Evolutionary conservation across 805 yeast species (phyloP).

Genomic region (Kodamaea laetipori): DNA sequence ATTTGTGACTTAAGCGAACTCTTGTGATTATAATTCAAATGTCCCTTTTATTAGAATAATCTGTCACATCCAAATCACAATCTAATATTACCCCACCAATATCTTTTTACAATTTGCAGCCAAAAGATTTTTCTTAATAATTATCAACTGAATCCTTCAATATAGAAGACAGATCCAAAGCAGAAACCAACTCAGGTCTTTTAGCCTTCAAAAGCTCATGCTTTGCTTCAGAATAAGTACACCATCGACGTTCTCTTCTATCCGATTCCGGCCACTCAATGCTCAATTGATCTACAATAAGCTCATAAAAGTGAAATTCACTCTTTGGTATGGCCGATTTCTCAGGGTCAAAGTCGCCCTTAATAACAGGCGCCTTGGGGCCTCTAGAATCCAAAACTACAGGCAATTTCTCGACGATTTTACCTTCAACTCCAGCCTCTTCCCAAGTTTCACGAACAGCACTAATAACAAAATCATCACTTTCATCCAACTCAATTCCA

Average conservation of each 20-base stretch:
- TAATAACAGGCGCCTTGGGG: slow-evolving; percentile 38
- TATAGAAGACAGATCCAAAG: slow-evolving; percentile 59
- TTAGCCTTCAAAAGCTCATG: slow-evolving; percentile 57
- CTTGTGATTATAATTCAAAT: too few species aligned
- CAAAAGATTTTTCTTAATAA: not conserved
- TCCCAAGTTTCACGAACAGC: slow-evolving; percentile 97
- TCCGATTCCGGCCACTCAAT: slow-evolving; percentile 75
- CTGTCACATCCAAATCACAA: too few species aligned
- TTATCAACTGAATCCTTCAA: slow-evolving; percentile 30
- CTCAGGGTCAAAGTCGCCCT: slow-evolving; percentile 35
- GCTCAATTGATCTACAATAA: slow-evolving; percentile 58
- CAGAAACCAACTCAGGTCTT: slow-evolving; percentile 68
- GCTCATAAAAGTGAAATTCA: slow-evolving; percentile 87
- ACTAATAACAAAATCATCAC: slow-evolving; percentile 45
- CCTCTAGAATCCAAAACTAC: slow-evolving; percentile 60
- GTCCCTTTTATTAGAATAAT: too few species aligned
- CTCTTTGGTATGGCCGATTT: slow-evolving; percentile 60
- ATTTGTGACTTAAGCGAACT: too few species aligned
- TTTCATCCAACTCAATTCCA: slow-evolving; percentile 87
- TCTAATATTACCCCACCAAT: too few species aligned
- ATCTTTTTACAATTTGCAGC: too few species aligned
- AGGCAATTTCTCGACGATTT: slow-evolving; percentile 57
- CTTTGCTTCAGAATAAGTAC: slow-evolving; percentile 65
- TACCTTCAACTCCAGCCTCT: slow-evolving; percentile 89
- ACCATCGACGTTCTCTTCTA: slow-evolving; percentile 73